Percentiles rank a stretch among this genome's conserved stretches.
phyloP scores from a whole-genome alignment of 805 yeast genomes.

The Kodamaea restingae region DNA sequence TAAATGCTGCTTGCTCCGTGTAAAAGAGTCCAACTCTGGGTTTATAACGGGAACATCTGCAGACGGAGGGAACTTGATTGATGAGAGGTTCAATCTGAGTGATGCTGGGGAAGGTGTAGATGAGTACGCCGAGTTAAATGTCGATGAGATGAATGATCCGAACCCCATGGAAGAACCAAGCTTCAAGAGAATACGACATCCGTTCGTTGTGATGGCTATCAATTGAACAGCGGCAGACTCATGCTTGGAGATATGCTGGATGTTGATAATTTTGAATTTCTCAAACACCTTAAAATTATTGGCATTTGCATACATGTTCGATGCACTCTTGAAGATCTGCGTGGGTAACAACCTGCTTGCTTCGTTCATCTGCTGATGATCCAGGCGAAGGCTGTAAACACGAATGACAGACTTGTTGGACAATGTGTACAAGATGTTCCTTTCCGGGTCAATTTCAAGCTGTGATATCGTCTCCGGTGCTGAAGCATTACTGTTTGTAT shows the following conservation, averaged over 20 bases:
- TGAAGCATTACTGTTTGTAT: slow-evolving; percentile 11
- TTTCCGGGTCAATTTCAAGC: slow-evolving; percentile 68
- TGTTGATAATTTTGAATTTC: slow-evolving; percentile 55
- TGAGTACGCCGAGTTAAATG: slow-evolving; percentile 19
- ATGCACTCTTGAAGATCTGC: slow-evolving; percentile 45
- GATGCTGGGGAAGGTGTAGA: slow-evolving; percentile 21
- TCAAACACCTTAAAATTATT: slow-evolving; percentile 47
- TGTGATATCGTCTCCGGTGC: slow-evolving; percentile 59
- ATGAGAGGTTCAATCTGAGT: slow-evolving; percentile 34
- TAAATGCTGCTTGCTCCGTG: slow-evolving; percentile 38
- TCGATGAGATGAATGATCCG: slow-evolving; percentile 12
- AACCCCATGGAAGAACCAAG: slow-evolving; percentile 32
- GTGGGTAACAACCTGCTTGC: slow-evolving; percentile 39
- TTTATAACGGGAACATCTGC: slow-evolving; percentile 39
- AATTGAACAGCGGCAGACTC: slow-evolving; percentile 71
- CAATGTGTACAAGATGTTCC: slow-evolving; percentile 74
- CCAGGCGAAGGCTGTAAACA: slow-evolving; percentile 59
- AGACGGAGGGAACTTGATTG: slow-evolving; percentile 66
- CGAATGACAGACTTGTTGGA: slow-evolving; percentile 79
- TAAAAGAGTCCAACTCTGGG: slow-evolving; percentile 39
- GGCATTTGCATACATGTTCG: slow-evolving; percentile 53
- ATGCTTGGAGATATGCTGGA: slow-evolving; percentile 53
- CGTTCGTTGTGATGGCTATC: slow-evolving; percentile 75
- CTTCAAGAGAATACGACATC: slow-evolving; percentile 71
- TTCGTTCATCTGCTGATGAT: slow-evolving; percentile 36